phyloP scores from a whole-genome alignment of 1,284 basidiomycete species.

The Sanghuangporus baumii region DNA sequence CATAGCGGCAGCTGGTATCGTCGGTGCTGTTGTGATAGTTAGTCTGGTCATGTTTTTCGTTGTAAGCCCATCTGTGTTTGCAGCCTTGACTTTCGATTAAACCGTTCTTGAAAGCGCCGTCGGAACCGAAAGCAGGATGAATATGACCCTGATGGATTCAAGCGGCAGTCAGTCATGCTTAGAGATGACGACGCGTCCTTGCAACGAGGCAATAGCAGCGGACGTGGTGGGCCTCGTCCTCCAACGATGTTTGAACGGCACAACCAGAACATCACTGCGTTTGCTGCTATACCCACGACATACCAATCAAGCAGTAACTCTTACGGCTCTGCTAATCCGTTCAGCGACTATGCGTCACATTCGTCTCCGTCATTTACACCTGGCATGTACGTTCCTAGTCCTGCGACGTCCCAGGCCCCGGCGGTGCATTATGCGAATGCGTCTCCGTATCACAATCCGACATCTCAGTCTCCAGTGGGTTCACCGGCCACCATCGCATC shows the following conservation, averaged over 20 bases:
- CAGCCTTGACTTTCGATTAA: constrained; percentile 4
- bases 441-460: constrained; percentile 19
- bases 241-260: constrained; percentile 54
- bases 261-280: constrained; percentile 18
- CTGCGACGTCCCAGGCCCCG: not conserved
- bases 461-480: constrained; percentile 16
- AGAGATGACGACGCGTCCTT: constrained; percentile 39
- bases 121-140: constrained; percentile 36
- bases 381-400: constrained; percentile 8
- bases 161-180: constrained; percentile 53
- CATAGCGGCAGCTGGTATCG: constrained; percentile 44
- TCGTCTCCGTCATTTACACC: constrained; percentile 9
- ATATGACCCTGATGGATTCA: constrained; percentile 51
- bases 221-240: constrained; percentile 39
- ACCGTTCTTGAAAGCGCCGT: constrained; percentile 35
- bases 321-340: constrained; percentile 20
- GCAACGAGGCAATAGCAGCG: constrained; percentile 29
- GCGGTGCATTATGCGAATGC: constrained; percentile 20
- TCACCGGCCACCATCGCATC: constrained; percentile 12
- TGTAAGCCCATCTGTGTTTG: constrained; percentile 30
- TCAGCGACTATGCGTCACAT: constrained; percentile 16
- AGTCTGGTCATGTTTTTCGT: constrained; percentile 49
- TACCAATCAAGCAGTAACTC: constrained; percentile 23
- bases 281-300: constrained; percentile 24
- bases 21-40: constrained; percentile 42